Percentiles rank a stretch among this genome's conserved stretches.
Conservation (phyloP, 1,284 basidiomycete genomes). For the Marasmius tenuissimus region DNA sequence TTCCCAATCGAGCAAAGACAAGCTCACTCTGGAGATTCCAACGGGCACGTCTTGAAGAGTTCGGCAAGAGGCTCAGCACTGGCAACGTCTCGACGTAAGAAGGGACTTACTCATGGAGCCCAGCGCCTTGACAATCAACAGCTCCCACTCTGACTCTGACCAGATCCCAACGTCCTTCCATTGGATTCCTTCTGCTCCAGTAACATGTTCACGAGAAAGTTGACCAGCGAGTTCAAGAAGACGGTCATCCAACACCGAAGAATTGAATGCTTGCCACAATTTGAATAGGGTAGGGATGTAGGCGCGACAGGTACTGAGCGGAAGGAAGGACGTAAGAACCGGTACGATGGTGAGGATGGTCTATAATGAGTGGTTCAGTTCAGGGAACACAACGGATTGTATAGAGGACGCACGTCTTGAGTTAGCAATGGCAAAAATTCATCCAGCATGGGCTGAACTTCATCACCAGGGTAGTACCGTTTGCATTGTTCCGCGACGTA, state of each 20-base stretch:
- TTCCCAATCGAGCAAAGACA: background rate
- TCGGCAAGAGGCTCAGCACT: slow-evolving; percentile 3
- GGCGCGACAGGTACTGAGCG: slow-evolving; percentile 62
- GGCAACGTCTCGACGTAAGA: background rate
- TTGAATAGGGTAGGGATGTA: slow-evolving; percentile 78
- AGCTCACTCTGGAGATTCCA: slow-evolving; percentile 58
- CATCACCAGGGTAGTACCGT: slow-evolving; percentile 66
- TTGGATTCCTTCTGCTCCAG: slow-evolving; percentile 49
- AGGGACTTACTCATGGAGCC: slow-evolving; percentile 80
- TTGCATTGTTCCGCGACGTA: slow-evolving; percentile 72
- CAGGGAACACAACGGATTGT: background rate
- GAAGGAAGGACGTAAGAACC: slow-evolving; percentile 76
- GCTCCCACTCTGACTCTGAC: slow-evolving; percentile 82
- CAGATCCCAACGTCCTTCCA: slow-evolving; percentile 90
- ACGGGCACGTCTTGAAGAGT: slow-evolving; percentile 64
- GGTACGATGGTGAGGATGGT: slow-evolving; percentile 67
- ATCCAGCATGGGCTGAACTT: slow-evolving; percentile 73
- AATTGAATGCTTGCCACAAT: slow-evolving; percentile 87
- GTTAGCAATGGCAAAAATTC: slow-evolving; percentile 70
- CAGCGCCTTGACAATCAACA: slow-evolving; percentile 86
- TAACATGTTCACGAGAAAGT: slow-evolving; percentile 76
- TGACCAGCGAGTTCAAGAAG: slow-evolving; percentile 81
- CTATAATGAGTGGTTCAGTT: slow-evolving; percentile 31
- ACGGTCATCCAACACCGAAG: slow-evolving; percentile 78
- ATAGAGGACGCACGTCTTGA: slow-evolving; percentile 48